Evolutionary conservation across 352 stramenopile species (phyloP), one percentile per base, ranked within the genome.

Genomic region (Phytopythium delawarense): DNA sequence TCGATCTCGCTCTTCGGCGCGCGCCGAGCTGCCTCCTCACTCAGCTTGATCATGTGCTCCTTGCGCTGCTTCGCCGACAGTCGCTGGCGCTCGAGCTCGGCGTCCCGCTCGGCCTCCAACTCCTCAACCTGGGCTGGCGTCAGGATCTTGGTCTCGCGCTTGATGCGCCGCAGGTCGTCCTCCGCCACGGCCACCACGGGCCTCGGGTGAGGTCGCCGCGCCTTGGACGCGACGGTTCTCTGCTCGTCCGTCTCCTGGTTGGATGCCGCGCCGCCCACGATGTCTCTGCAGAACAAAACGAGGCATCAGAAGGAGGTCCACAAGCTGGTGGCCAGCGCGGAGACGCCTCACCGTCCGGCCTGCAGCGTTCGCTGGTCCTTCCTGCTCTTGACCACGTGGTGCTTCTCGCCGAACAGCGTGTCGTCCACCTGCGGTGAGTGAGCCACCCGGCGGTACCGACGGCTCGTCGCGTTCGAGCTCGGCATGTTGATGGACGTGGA

Each of bases 1-100:
- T 94, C 82, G 42, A 92, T 92, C 52, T 89, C 79, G 65, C 70
- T 86, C 65, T 92, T 94, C 13, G 84, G 82, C 12, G 82, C 79
- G 39, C 84, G 77, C 7, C 63, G 66, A 0, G 78, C 78, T 7
- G 81, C 83, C 44, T 94, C 77, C 46, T 85, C 79, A 28, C 76
- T 86, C 37, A 91, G 71, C 35, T 79, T 74, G 37, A 92, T 59
- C 84, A 92, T 94, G 70, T 91, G 67, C 44, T 91, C 81, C 60
- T 93, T 93, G n/a, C 81, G 78, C 57, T 75, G 79, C 58, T 89
- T 89, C 13, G 84, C 76, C 18, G 80, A 74, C 39, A 91, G 57
- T 25, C 81, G 66, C 61, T 84, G 65, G 4, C 75, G 65, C 63
- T 91, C 81, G 23, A 81, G 71, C 46, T 89, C 78, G 0, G 66